Evolutionary conservation across 768 basidiomycete genomes (phyloP).

Genomic region (Lactifluus echinatus): DNA sequence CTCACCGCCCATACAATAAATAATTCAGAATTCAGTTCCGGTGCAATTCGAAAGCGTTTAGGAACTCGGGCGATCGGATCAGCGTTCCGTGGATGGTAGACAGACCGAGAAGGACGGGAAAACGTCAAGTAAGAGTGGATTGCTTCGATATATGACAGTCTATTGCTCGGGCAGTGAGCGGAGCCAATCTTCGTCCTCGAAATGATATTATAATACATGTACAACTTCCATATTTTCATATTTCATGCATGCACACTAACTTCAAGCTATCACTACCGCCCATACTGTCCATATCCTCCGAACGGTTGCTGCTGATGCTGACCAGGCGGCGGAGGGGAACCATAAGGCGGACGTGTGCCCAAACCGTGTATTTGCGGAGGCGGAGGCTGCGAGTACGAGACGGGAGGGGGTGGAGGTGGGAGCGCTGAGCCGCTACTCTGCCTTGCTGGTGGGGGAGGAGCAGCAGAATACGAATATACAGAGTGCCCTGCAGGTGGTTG

Average conservation of each 20-base stretch:
- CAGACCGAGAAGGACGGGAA: not conserved
- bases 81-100: not conserved
- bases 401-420: slow-evolving; percentile 27
- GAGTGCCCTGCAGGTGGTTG: slow-evolving; percentile 22
- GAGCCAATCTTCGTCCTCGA: not conserved
- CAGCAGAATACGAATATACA: not conserved
- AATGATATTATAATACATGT: slow-evolving; percentile 5
- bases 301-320: slow-evolving; percentile 30
- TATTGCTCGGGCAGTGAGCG: slow-evolving; percentile 1
- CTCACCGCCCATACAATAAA: not conserved
- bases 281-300: slow-evolving; percentile 26
- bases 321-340: slow-evolving; percentile 20
- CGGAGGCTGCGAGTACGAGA: slow-evolving; percentile 23
- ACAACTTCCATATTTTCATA: slow-evolving; percentile 5
- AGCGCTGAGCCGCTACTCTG: slow-evolving; percentile 20
- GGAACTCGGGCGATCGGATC: not conserved
- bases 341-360: slow-evolving; percentile 5
- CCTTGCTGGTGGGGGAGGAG: not conserved
- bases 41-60: not conserved
- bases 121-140: not conserved
- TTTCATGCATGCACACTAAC: not conserved
- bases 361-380: slow-evolving; percentile 17
- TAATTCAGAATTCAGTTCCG: not conserved
- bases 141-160: not conserved
- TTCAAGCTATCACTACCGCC: slow-evolving; percentile 22